Conservation (phyloP, 192 early-diverging fungal species). For the Paraglomus brasilianum region DNA sequence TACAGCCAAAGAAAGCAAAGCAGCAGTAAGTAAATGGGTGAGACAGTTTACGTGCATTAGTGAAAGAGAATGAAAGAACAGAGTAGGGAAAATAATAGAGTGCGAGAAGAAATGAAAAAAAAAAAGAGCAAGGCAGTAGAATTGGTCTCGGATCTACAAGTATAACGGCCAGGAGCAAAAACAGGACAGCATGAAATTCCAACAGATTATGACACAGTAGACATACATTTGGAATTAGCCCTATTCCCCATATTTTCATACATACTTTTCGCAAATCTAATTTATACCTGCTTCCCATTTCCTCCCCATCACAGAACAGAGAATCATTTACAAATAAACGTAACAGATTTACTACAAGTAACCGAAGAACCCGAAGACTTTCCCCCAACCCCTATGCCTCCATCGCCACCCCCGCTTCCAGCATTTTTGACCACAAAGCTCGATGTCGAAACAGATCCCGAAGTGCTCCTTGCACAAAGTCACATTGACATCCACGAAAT, state of each 20-base stretch:
- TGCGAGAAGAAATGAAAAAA: background rate
- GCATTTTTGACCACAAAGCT: slow-evolving; percentile 30
- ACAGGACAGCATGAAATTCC: too few relatives aligned
- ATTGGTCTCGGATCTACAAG: slow-evolving; percentile 29
- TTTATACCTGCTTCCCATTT: too few relatives aligned
- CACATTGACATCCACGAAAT: slow-evolving; percentile 53
- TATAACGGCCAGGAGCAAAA: slow-evolving; percentile 15
- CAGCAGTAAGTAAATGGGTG: slow-evolving; percentile 15
- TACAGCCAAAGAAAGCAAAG: slow-evolving; percentile 32
- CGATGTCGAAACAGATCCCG: slow-evolving; percentile 48
- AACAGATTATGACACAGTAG: too few relatives aligned
- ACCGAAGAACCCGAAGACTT: slow-evolving; percentile 46
- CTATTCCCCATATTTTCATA: too few relatives aligned
- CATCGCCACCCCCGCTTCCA: slow-evolving; percentile 38
- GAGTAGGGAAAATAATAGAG: background rate
- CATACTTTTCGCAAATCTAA: too few relatives aligned
- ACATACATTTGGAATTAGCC: too few relatives aligned
- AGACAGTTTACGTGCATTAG: background rate
- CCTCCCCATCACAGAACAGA: too few relatives aligned
- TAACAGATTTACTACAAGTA: slow-evolving; percentile 27
- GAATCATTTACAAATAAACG: slow-evolving; percentile 18
- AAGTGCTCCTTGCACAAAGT: slow-evolving; percentile 43
- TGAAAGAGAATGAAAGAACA: background rate
- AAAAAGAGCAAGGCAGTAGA: background rate
- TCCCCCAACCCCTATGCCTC: slow-evolving; percentile 43